A percentile compares a stretch with the other conserved stretches of the same genome.
phyloP scores from a whole-genome alignment of 352 stramenopile species.

The Phytopythium chamaehyphon region DNA sequence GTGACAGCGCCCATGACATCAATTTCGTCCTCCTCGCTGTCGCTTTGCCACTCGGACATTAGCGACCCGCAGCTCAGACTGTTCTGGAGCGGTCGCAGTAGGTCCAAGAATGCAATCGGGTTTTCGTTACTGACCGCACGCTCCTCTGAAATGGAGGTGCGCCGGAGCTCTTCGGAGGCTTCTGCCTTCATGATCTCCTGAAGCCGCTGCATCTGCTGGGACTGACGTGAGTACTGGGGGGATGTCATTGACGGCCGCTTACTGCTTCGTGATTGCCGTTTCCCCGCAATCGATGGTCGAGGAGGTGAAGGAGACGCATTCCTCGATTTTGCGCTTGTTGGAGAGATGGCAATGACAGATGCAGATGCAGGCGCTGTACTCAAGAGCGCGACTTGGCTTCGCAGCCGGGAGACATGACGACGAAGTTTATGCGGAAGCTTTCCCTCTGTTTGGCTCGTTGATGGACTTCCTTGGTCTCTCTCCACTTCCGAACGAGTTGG shows the following conservation, averaged over 20 bases:
- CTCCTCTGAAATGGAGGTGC: not conserved
- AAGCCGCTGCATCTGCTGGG: slow-evolving; percentile 27
- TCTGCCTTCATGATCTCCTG: slow-evolving; percentile 16
- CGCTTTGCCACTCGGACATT: slow-evolving; percentile 25
- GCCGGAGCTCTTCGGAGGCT: not conserved
- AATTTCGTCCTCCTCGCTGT: slow-evolving; percentile 30
- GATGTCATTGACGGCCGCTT: not conserved
- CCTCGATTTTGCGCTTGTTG: slow-evolving; percentile 8
- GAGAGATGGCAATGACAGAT: slow-evolving; percentile 9
- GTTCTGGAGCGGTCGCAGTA: slow-evolving; percentile 49
- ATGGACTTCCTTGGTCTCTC: too few species aligned
- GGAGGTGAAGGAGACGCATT: slow-evolving; percentile 11
- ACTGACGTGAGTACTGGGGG: slow-evolving; percentile 32
- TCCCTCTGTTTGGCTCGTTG: slow-evolving; percentile 1
- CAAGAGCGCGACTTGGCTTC: slow-evolving; percentile 35
- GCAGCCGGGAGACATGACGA: slow-evolving; percentile 40
- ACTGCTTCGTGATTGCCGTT: not conserved
- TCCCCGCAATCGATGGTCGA: slow-evolving; percentile 1
- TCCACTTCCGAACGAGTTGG: too few species aligned
- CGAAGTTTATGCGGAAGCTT: slow-evolving; percentile 57
- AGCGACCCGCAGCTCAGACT: slow-evolving; percentile 43
- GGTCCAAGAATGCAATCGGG: slow-evolving; percentile 33
- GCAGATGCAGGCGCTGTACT: not conserved
- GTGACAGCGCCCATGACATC: slow-evolving; percentile 8
- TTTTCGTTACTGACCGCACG: not conserved